Evolutionary conservation across 441 rosid species (phyloP), one percentile per base, ranked within the genome.

Genomic region (Hypseocharis bilobata): DNA sequence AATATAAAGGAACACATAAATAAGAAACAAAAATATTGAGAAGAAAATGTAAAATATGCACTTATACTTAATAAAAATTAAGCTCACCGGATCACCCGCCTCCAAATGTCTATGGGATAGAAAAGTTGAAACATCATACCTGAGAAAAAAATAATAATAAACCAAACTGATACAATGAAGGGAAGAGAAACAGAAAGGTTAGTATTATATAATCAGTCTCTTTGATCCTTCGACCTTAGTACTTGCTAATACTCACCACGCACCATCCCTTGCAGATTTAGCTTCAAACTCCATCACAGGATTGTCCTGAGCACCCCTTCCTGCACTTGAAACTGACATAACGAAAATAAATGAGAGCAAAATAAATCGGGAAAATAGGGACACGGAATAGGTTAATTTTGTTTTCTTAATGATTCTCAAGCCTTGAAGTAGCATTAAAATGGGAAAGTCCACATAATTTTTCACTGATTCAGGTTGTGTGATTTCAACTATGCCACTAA

Each of bases 231-330:
- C 59, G 29, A 32, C 45, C 6, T 19, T 22, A 71, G 51, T 26
- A 20, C 61, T 58, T 29, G 49, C 68, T 63, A 28, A 49, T 59
- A 73, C 80, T 74, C 73, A 93, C 98, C 98, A 93, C 64, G 98
- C 98, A 72, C 98, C 98, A 75, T 93, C 98, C 73, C 98, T 82
- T 3, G 90, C 78, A 73, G 97, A 93, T 77, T 87, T 93, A 65
- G 96, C 96, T 85, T 93, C 97, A 76, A 87, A 93, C 71, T 91
- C 97, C 88, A 87, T 81, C 54, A 72, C 78, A 64, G 84, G 67
- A 62, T 71, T 76, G 74, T 93, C 96, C 63, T 90, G 74, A 68
- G 81, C 76, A 63, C 61, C 72, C 70, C 84, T 88, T 76, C 81
- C 85, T 34, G 79, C 79, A 76, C 72, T 73, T 27, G 88, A 72